phyloP scores from a whole-genome alignment of 2,329 filamentous ascomycete genomes.

The Microsporum canis region DNA sequence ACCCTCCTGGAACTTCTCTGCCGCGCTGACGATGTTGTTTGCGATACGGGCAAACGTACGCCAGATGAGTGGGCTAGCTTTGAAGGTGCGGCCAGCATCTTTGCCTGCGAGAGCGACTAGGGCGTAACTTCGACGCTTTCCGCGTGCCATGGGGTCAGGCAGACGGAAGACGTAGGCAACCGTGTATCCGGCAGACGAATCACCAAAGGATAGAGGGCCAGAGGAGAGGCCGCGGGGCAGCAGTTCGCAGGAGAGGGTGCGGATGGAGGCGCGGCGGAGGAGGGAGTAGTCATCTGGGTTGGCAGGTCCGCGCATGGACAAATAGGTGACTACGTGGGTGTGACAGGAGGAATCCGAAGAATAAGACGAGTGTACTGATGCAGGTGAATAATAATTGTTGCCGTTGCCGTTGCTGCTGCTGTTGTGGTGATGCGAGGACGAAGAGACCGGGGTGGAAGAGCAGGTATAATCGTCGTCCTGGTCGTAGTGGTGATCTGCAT shows the following conservation, averaged over 20 bases:
- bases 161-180: slow-evolving; percentile 50
- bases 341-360: slow-evolving; percentile 40
- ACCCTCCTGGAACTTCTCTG: slow-evolving; percentile 35
- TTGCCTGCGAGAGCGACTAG: slow-evolving; percentile 46
- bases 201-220: slow-evolving; percentile 48
- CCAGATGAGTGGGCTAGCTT: slow-evolving; percentile 40
- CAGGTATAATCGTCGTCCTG: slow-evolving; percentile 22
- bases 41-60: slow-evolving; percentile 46
- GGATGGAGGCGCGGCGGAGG: slow-evolving; percentile 46
- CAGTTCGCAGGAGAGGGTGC: slow-evolving; percentile 46
- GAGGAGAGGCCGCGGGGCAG: slow-evolving; percentile 46
- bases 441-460: slow-evolving; percentile 15
- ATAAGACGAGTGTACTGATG: slow-evolving; percentile 30
- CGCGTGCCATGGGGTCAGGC: slow-evolving; percentile 47
- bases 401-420: slow-evolving; percentile 17
- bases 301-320: slow-evolving; percentile 46
- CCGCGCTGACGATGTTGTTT: slow-evolving; percentile 39
- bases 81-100: slow-evolving; percentile 38
- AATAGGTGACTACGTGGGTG: slow-evolving; percentile 46
- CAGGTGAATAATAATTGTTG: slow-evolving; percentile 17
- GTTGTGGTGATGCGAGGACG: slow-evolving; percentile 26
- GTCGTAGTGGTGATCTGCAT: slow-evolving; percentile 28
- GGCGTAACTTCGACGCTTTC: slow-evolving; percentile 46
- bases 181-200: slow-evolving; percentile 45
- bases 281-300: slow-evolving; percentile 44